Percentiles rank a stretch among this genome's conserved stretches.
Conservation (phyloP, 106 monocot species). For the Dendrobium officinale region DNA sequence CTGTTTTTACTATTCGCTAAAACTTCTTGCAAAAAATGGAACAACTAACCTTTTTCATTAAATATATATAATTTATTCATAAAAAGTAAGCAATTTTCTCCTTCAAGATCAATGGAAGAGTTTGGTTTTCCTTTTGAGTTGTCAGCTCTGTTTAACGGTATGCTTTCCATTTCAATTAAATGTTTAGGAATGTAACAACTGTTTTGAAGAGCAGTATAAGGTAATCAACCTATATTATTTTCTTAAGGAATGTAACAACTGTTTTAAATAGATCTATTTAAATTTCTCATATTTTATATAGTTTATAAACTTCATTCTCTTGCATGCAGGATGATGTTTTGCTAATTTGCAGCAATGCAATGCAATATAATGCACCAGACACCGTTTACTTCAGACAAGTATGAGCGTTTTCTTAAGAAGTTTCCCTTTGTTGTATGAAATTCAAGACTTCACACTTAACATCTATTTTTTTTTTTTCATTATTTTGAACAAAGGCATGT, state of each 20-base stretch:
- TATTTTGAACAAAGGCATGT: slow-evolving; percentile 39
- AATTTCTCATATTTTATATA: background rate
- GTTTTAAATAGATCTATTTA: background rate
- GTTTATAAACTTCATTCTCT: background rate
- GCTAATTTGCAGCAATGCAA: slow-evolving; percentile 72
- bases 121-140: background rate
- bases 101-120: no score
- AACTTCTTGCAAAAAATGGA: no score
- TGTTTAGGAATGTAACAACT: background rate
- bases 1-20: no score
- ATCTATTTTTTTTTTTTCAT: background rate
- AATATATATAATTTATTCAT: no score
- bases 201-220: no score
- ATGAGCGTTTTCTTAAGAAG: background rate
- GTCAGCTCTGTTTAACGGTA: background rate
- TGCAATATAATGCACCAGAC: slow-evolving; percentile 80
- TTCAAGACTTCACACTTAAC: background rate
- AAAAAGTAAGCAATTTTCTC: no score
- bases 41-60: no score
- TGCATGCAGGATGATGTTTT: slow-evolving; percentile 66
- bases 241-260: background rate
- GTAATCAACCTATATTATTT: background rate
- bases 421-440: background rate
- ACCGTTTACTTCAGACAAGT: slow-evolving; percentile 62
- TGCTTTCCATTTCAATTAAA: background rate